phyloP scores from a whole-genome alignment of 352 stramenopile species.

The Phytopythium ostracodes region DNA sequence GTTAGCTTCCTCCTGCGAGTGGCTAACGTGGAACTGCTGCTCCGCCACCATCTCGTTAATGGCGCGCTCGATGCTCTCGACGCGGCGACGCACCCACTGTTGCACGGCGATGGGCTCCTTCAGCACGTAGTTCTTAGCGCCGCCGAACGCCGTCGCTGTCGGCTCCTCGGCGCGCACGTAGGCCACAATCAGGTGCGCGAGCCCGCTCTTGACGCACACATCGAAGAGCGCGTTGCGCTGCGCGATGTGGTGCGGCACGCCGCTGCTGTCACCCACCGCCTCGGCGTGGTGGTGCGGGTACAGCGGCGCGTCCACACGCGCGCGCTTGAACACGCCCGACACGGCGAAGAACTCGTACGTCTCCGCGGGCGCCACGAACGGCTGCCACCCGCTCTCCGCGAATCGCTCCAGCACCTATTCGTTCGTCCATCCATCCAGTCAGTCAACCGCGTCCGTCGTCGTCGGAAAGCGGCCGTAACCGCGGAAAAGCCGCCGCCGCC shows the following conservation, averaged over 20 bases:
- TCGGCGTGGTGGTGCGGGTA: slow-evolving; percentile 21
- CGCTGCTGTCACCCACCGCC: slow-evolving; percentile 15
- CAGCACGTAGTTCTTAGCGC: slow-evolving; percentile 57
- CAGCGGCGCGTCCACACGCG: slow-evolving; percentile 55
- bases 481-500: background rate
- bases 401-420: slow-evolving; percentile 74
- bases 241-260: slow-evolving; percentile 26
- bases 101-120: slow-evolving; percentile 80
- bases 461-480: background rate
- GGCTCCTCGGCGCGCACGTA: slow-evolving; percentile 54
- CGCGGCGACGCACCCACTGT: slow-evolving; percentile 59
- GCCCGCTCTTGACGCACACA: slow-evolving; percentile 61
- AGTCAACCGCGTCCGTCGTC: background rate
- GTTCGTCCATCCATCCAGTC: background rate
- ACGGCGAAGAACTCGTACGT: slow-evolving; percentile 85
- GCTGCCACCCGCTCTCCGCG: slow-evolving; percentile 71
- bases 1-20: slow-evolving; percentile 25
- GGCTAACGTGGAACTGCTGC: slow-evolving; percentile 32
- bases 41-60: slow-evolving; percentile 53
- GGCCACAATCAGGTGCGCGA: slow-evolving; percentile 66
- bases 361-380: slow-evolving; percentile 75
- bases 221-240: slow-evolving; percentile 79
- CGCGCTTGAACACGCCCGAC: slow-evolving; percentile 65
- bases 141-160: slow-evolving; percentile 15
- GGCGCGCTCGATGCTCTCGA: slow-evolving; percentile 48